Percentiles rank a stretch among this genome's conserved stretches.
phyloP scores from a whole-genome alignment of 768 basidiomycete genomes.

The Sporobolomyces phaffii region DNA sequence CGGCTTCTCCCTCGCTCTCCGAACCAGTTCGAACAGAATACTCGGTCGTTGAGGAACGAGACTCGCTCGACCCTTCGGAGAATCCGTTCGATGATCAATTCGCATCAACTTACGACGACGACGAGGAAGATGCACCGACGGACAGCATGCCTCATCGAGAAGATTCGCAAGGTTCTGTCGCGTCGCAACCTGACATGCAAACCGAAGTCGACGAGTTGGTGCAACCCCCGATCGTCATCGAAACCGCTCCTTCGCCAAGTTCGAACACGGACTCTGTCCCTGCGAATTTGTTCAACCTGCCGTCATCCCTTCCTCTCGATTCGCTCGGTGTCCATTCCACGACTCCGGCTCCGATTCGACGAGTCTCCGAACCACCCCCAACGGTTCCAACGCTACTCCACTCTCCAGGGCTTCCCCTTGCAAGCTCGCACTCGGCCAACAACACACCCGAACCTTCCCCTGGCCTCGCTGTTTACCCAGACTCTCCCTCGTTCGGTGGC shows the following conservation, averaged over 20 bases:
- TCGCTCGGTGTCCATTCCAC: background rate
- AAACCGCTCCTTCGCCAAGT: background rate
- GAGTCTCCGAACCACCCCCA: background rate
- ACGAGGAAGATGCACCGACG: background rate
- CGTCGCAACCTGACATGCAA: background rate
- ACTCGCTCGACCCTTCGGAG: no score
- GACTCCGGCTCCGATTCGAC: background rate
- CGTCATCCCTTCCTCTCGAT: background rate
- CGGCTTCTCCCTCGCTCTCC: background rate
- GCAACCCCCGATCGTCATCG: background rate
- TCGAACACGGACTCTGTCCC: background rate
- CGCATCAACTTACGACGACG: background rate
- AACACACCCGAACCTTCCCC: slow-evolving; percentile 1
- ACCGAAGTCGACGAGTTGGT: no score
- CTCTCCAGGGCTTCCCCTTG: background rate
- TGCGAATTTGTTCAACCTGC: background rate
- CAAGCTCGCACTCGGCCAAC: background rate
- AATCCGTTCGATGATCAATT: slow-evolving; percentile 20
- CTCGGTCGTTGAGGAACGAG: background rate
- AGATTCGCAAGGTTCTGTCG: background rate
- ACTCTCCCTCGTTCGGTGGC: slow-evolving; percentile 23
- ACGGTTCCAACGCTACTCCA: background rate
- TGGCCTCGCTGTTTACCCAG: background rate
- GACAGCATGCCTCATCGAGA: background rate
- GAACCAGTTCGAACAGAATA: background rate